Evolutionary conservation across 495 filamentous ascomycete genomes (phyloP), one percentile per base, ranked within the genome.

Genomic region (Aspergillus campestris): DNA sequence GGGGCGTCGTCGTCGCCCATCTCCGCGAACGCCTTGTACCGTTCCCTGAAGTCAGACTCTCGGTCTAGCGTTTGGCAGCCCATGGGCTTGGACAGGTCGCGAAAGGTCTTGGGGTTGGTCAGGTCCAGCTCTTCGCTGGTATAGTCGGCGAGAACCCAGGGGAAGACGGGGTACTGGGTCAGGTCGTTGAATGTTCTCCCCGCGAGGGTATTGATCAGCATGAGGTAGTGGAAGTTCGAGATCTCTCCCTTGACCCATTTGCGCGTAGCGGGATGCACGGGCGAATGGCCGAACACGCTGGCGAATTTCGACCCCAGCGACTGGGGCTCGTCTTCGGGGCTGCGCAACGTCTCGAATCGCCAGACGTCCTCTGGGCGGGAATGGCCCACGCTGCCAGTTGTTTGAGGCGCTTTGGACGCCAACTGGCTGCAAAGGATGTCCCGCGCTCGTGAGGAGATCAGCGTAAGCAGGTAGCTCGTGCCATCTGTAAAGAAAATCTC

Each of bases 401-500:
- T 81, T 51, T 91, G 87, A 3, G 88, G 86, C 13, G 89, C 88
- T 58, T 89, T 89, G 38, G 68, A 68, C 7, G 79, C 73, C 31
- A 98, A 76, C 46, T 80, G 84, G 14, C 72, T 72, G 53, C 83
- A 86, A 8, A 98, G 70, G 34, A 86, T 84, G 62, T 97, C 86
- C 56, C 94, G 78, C 47, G 79, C 73, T 32, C 67, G 60, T 1
- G 81, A 72, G 31, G 84, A 86, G 35, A 85, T 83, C 2, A 87
- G 82, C 0, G 89, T 95, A 29, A 98, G 64, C 24, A 98, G 74
- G 61, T 95, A 98, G 65, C 94, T 98, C 36, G 87, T 81, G 8
- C 92, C 92, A 67, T 98, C 94, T 0, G 88, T 84, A 60, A 98
- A 98, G 70, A 98, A 98, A 3, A 96, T 74, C 59, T 98, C 92